phyloP scores from a whole-genome alignment of 768 basidiomycete species.

The Xerocomus spinulosus region DNA sequence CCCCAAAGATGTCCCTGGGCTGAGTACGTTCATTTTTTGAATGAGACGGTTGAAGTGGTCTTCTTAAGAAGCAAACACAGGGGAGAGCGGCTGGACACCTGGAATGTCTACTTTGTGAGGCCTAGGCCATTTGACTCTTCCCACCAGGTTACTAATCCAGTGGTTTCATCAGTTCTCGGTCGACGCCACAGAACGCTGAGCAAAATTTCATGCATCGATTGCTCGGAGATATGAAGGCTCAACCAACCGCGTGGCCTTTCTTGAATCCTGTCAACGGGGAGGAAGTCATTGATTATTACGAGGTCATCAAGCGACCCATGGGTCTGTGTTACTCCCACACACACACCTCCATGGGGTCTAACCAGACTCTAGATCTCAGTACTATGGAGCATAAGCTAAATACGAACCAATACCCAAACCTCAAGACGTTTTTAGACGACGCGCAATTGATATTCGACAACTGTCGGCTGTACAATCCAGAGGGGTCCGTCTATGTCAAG shows the following conservation, averaged over 20 bases:
- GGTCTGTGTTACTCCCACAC: constrained; percentile 45
- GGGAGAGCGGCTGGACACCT: constrained; percentile 90
- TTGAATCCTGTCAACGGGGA: constrained; percentile 68
- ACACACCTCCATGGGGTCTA: background rate
- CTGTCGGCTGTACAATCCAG: constrained; percentile 83
- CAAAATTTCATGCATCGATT: constrained; percentile 70
- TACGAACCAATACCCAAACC: constrained; percentile 71
- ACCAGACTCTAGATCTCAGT: constrained; percentile 63
- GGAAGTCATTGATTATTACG: constrained; percentile 86
- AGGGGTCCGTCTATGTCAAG: constrained; percentile 72
- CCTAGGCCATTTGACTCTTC: background rate
- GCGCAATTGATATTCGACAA: constrained; percentile 85
- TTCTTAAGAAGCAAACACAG: constrained; percentile 41
- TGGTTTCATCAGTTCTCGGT: constrained; percentile 29
- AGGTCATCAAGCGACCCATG: constrained; percentile 88
- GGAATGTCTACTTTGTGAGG: constrained; percentile 72
- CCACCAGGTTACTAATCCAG: constrained; percentile 1
- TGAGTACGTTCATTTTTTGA: constrained; percentile 48
- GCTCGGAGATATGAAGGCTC: constrained; percentile 70
- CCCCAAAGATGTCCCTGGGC: constrained; percentile 80
- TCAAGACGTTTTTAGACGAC: constrained; percentile 74
- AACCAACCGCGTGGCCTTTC: constrained; percentile 88
- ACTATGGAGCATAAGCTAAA: constrained; percentile 92
- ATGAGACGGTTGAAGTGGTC: background rate
- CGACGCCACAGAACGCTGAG: constrained; percentile 50